These are phyloP conservation scores for Candida coquimbonensis DNA, from an alignment of 805 yeast species.

Conservation along the genomic window DNA sequence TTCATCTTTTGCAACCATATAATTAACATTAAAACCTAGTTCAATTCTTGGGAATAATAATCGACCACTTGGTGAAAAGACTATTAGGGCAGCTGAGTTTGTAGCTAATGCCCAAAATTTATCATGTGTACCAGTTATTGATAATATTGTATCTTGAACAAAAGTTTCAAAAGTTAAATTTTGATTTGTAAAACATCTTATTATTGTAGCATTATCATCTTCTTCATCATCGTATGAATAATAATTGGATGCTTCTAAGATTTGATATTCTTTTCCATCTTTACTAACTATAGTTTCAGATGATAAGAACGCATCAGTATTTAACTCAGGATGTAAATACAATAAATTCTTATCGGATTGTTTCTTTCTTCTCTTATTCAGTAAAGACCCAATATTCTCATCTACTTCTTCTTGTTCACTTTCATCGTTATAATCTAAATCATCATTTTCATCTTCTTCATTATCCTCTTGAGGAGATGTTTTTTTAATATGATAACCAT, in stretches of 20 bases:
- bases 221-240: constrained; percentile 27
- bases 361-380: constrained; percentile 27
- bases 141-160: constrained; percentile 31
- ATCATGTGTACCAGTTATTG: constrained; percentile 33
- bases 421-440: constrained; percentile 31
- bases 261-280: constrained; percentile 22
- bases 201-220: constrained; percentile 29
- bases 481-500: constrained; percentile 40
- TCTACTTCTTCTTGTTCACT: constrained; percentile 41
- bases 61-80: constrained; percentile 40
- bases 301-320: constrained; percentile 7
- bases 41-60: constrained; percentile 42
- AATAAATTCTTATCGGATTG: constrained; percentile 22
- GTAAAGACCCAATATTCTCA: constrained; percentile 13
- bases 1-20: constrained; percentile 28
- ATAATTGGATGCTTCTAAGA: constrained; percentile 26
- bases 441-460: constrained; percentile 21
- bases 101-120: constrained; percentile 49
- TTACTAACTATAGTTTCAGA: neutral
- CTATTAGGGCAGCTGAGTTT: constrained; percentile 47
- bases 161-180: constrained; percentile 34
- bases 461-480: constrained; percentile 16
- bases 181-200: constrained; percentile 30
- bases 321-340: constrained; percentile 8
- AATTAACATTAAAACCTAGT: constrained; percentile 40